These are phyloP conservation scores for Pilaira anomala DNA, from an alignment of 192 early-diverging fungal genomes.

Conservation along the genomic window DNA sequence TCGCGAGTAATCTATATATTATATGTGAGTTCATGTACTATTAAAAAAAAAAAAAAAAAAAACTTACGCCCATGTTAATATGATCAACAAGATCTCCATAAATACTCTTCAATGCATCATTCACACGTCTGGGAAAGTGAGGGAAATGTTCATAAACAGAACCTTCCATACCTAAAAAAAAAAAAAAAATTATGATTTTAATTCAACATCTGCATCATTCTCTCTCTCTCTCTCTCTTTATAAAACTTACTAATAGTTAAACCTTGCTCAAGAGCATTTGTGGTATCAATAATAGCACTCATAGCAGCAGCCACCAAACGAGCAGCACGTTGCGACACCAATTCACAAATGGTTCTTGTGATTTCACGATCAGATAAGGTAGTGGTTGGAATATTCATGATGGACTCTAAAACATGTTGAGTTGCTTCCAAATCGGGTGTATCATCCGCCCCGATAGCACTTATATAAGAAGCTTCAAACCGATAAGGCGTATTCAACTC, in stretches of 20 bases:
- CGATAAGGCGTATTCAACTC: slow-evolving; percentile 66
- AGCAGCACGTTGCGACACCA: slow-evolving; percentile 82
- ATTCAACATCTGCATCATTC: neutral
- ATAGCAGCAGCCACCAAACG: slow-evolving; percentile 70
- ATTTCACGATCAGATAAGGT: slow-evolving; percentile 76
- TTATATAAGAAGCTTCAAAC: slow-evolving; percentile 78
- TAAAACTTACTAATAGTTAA: slow-evolving; percentile 38
- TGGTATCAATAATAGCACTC: slow-evolving; percentile 61
- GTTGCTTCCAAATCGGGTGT: slow-evolving; percentile 61
- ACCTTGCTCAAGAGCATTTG: slow-evolving; percentile 22
- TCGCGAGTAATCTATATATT: slow-evolving; percentile 44
- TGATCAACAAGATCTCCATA: slow-evolving; percentile 27
- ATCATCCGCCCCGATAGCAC: slow-evolving; percentile 68
- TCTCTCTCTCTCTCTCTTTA: slow-evolving; percentile 38
- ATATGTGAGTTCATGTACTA: neutral
- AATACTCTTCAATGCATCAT: slow-evolving; percentile 19
- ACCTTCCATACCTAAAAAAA: slow-evolving; percentile 51
- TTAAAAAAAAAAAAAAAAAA: neutral
- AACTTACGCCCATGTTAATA: slow-evolving; percentile 37
- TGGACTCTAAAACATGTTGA: slow-evolving; percentile 67
- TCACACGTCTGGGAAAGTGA: slow-evolving; percentile 38
- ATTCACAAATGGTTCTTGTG: slow-evolving; percentile 71
- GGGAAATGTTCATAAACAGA: slow-evolving; percentile 64
- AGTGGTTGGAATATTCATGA: slow-evolving; percentile 61
- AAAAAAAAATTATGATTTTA: neutral